Percentiles rank a stretch among this genome's conserved stretches.
Conservation (phyloP, 345 rosid genomes). For the Camelina laxa region DNA sequence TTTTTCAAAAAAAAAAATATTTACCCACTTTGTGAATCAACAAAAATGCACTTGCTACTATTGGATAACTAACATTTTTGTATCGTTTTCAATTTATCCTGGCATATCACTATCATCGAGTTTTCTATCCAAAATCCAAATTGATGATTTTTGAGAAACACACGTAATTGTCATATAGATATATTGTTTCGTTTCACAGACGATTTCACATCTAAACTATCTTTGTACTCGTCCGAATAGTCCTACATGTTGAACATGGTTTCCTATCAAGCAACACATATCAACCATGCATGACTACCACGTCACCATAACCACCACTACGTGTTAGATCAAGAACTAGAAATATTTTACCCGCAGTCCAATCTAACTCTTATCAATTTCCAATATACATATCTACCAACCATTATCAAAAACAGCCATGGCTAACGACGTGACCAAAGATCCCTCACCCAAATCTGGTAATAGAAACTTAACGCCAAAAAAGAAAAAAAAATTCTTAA, state of each 20-base stretch:
- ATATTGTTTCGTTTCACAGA: too few relatives aligned
- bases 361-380: neutral
- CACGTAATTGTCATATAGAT: too few relatives aligned
- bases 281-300: conserved; percentile 33
- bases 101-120: too few relatives aligned
- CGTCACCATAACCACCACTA: conserved; percentile 14
- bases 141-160: too few relatives aligned
- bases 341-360: neutral
- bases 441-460: conserved; percentile 29
- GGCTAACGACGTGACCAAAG: conserved; percentile 31
- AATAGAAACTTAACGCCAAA: neutral
- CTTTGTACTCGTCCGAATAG: too few relatives aligned
- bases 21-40: too few relatives aligned
- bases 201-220: too few relatives aligned
- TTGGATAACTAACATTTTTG: too few relatives aligned
- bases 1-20: too few relatives aligned
- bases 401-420: conserved; percentile 21
- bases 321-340: conserved; percentile 27
- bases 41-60: too few relatives aligned
- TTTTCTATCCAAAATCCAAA: too few relatives aligned
- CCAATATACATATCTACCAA: neutral
- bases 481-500: neutral
- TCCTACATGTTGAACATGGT: neutral
- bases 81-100: too few relatives aligned
- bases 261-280: conserved; percentile 29